These are phyloP conservation scores for Phytophthora megakarya DNA, from an alignment of 352 stramenopile species.

Conservation along the genomic window DNA sequence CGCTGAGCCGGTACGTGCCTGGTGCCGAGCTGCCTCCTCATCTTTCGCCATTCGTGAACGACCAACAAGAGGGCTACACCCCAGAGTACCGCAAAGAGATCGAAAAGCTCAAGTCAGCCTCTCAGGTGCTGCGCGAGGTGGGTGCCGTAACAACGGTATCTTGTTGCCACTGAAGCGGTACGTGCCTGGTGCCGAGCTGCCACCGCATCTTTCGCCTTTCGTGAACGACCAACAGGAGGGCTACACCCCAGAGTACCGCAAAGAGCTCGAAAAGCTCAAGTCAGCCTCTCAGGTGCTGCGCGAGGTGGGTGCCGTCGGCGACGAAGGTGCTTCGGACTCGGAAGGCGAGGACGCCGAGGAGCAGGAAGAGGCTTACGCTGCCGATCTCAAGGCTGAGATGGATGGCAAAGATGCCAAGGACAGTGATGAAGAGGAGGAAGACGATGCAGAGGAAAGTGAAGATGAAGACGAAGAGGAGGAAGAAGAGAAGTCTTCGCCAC, in stretches of 20 bases:
- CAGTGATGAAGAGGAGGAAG: slow-evolving; percentile 50
- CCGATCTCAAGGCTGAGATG: slow-evolving; percentile 81
- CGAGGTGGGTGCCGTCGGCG: slow-evolving; percentile 54
- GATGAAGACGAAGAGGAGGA: slow-evolving; percentile 44
- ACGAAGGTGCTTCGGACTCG: slow-evolving; percentile 36
- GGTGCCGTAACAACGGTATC: slow-evolving; percentile 72
- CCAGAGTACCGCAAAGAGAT: slow-evolving; percentile 96
- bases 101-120: slow-evolving; percentile 84
- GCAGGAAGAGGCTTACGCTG: slow-evolving; percentile 73
- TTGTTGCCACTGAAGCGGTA: slow-evolving; percentile 94
- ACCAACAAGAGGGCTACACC: slow-evolving; percentile 96
- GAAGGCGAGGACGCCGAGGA: slow-evolving; percentile 67
- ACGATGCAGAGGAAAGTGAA: slow-evolving; percentile 41
- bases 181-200: slow-evolving; percentile 90
- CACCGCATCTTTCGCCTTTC: slow-evolving; percentile 94
- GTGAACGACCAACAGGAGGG: slow-evolving; percentile 97
- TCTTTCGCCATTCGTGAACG: slow-evolving; percentile 97
- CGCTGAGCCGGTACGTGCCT: slow-evolving; percentile 93
- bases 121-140: slow-evolving; percentile 72
- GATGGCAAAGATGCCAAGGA: slow-evolving; percentile 48
- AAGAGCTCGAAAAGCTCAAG: slow-evolving; percentile 86
- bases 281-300: slow-evolving; percentile 76
- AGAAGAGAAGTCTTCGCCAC: slow-evolving; percentile 28
- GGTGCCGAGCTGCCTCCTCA: slow-evolving; percentile 91
- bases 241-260: slow-evolving; percentile 97